These are phyloP conservation scores for Austroboletus novae-zelandiae DNA, from an alignment of 1,284 basidiomycete genomes.

Conservation along the genomic window DNA sequence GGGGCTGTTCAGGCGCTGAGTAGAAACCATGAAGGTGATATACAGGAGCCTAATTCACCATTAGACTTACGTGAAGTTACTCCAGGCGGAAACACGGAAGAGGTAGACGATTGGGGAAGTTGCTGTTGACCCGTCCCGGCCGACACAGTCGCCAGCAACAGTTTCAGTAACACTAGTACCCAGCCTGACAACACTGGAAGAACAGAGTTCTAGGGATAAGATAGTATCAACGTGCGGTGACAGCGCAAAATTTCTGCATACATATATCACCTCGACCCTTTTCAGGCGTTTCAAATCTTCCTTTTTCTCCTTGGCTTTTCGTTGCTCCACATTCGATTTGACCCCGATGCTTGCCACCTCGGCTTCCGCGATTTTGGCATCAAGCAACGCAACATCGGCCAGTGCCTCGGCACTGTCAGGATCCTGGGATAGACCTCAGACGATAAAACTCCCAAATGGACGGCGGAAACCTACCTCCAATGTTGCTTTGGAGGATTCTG, in stretches of 20 bases:
- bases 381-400: conserved; percentile 66
- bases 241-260: conserved; percentile 38
- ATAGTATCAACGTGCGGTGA: conserved; percentile 2
- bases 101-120: conserved; percentile 57
- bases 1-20: conserved; percentile 60
- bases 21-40: conserved; percentile 7
- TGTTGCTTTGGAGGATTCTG: conserved; percentile 44
- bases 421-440: conserved; percentile 39
- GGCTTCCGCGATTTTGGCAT: conserved; percentile 69
- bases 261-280: conserved; percentile 89
- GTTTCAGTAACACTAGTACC: conserved; percentile 87
- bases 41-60: not conserved
- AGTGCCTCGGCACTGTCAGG: conserved; percentile 59
- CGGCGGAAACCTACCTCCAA: conserved; percentile 36
- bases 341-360: conserved; percentile 56
- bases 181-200: conserved; percentile 82
- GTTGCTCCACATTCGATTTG: conserved; percentile 52
- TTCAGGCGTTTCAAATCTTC: conserved; percentile 83
- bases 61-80: conserved; percentile 61
- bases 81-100: conserved; percentile 65
- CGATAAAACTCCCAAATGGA: conserved; percentile 4
- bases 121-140: conserved; percentile 60
- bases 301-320: conserved; percentile 64
- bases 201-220: conserved; percentile 57
- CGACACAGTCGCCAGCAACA: conserved; percentile 86